Evolutionary conservation across 495 filamentous ascomycete species (phyloP), one percentile per base, ranked within the genome.

Genomic region (Annulohypoxylon bovei): DNA sequence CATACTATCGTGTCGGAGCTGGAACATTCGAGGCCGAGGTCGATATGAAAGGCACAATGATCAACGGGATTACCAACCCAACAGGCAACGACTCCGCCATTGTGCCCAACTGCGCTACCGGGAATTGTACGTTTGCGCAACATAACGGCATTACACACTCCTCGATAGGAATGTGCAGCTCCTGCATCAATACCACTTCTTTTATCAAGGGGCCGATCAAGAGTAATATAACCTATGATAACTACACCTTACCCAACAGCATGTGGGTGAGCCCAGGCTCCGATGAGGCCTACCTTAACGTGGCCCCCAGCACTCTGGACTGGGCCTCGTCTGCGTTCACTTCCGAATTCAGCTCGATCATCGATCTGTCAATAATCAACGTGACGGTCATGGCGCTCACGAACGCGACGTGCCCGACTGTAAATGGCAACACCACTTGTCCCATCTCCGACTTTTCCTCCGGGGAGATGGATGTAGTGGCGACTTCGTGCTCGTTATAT

Each of bases 1-100:
- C 58, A 4, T 62, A 39, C 27, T 44, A 62, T 25, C 1, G 30
- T 6, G 23, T 55, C 12, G 58, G 22, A 8, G 47, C 32, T 30
- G 42, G 50, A 3, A 1, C n/a, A 1, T 56, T 22, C n/a, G 65
- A 68, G 28, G 11, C 62, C 12, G 47, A 56, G 42, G n/a, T 42
- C n/a, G 65, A 68, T 52, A 62, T 68, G 57, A 68, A 68, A 42
- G 65, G 65, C 16, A 49, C 65, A 0, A 62, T 62, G 50, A 11
- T 68, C 27, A 68, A 68, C 42, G 65, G 47, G 9, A 62, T 68
- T 16, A 32, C 35, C 28, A 50, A 62, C 28, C 58, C 65, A 7
- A 62, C 49, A 0, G 42, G 65, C 23, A 50, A 57, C 8, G 58
- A 62, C 25, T 23, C 30, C 2, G 58, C 50, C 11, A 62, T 62